Conservation (phyloP, 208 protist species). For the Acanthamoeba royreba region DNA sequence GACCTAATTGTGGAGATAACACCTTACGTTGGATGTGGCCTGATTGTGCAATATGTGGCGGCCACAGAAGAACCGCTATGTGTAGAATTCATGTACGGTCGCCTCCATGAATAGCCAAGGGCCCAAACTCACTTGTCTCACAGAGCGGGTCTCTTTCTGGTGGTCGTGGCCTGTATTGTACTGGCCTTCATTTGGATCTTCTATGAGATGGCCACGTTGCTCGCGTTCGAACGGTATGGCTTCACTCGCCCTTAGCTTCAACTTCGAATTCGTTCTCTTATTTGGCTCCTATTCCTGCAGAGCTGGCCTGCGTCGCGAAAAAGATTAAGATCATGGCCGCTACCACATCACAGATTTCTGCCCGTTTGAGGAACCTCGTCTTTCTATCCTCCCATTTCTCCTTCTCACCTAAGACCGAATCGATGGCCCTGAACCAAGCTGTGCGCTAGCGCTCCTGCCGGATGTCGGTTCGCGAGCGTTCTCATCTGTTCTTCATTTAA, state of each 20-base stretch:
- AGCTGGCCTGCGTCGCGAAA: neutral
- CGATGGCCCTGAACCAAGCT: no score
- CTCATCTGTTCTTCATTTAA: no score
- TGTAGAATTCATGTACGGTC: neutral
- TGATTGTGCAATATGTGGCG: neutral
- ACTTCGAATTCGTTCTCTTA: neutral
- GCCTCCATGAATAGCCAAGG: no score
- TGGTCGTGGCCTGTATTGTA: neutral
- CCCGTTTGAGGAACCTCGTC: no score
- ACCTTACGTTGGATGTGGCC: neutral
- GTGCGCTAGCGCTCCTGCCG: no score
- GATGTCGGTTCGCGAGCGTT: no score
- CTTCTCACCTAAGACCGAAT: no score
- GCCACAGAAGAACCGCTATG: neutral
- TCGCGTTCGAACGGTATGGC: neutral
- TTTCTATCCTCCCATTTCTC: no score
- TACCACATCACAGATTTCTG: no score
- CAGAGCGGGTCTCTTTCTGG: neutral
- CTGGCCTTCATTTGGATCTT: neutral
- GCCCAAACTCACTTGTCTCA: neutral
- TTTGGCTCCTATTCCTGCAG: neutral
- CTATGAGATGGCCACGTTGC: neutral
- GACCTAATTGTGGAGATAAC: neutral
- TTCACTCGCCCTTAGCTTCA: neutral
- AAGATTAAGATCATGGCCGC: neutral